Conservation (phyloP, 805 yeast genomes). For the Komagataella kurtzmanii region DNA sequence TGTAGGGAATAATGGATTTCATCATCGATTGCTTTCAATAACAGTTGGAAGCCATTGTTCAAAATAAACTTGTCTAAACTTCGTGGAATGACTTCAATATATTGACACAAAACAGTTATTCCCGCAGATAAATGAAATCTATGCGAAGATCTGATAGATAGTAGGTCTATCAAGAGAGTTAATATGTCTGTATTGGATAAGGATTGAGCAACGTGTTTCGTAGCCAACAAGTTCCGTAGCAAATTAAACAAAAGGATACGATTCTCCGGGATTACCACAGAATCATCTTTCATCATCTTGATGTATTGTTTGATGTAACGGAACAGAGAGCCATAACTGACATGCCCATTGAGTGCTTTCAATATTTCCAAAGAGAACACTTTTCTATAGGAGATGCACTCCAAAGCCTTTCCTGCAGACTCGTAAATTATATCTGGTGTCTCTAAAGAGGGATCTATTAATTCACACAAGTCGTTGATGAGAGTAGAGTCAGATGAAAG, state of each 20-base stretch:
- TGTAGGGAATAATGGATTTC: slow-evolving; percentile 55
- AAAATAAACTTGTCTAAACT: slow-evolving; percentile 51
- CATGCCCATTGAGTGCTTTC: slow-evolving; percentile 72
- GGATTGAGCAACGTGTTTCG: slow-evolving; percentile 38
- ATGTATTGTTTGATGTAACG: slow-evolving; percentile 57
- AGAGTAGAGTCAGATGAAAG: slow-evolving; percentile 65
- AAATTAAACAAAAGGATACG: slow-evolving; percentile 37
- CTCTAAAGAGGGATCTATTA: slow-evolving; percentile 52
- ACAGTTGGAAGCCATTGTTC: slow-evolving; percentile 46
- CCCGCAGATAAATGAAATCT: slow-evolving; percentile 53
- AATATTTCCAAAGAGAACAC: slow-evolving; percentile 68
- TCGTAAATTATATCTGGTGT: slow-evolving; percentile 40
- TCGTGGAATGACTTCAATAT: slow-evolving; percentile 23
- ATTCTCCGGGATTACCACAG: slow-evolving; percentile 15
- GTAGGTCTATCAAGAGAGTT: slow-evolving; percentile 47
- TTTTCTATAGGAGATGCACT: slow-evolving; percentile 52
- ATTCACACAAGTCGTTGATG: slow-evolving; percentile 53
- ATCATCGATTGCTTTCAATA: slow-evolving; percentile 45
- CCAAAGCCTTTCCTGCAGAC: slow-evolving; percentile 54
- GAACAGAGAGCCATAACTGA: slow-evolving; percentile 71
- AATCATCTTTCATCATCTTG: slow-evolving; percentile 30
- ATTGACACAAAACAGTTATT: slow-evolving; percentile 27
- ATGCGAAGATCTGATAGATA: slow-evolving; percentile 35
- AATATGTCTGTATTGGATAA: slow-evolving; percentile 68
- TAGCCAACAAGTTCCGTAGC: slow-evolving; percentile 46